Evolutionary conservation across 805 yeast species (phyloP), one percentile per base, ranked within the genome.

Genomic region (Allodekkera sacchari): DNA sequence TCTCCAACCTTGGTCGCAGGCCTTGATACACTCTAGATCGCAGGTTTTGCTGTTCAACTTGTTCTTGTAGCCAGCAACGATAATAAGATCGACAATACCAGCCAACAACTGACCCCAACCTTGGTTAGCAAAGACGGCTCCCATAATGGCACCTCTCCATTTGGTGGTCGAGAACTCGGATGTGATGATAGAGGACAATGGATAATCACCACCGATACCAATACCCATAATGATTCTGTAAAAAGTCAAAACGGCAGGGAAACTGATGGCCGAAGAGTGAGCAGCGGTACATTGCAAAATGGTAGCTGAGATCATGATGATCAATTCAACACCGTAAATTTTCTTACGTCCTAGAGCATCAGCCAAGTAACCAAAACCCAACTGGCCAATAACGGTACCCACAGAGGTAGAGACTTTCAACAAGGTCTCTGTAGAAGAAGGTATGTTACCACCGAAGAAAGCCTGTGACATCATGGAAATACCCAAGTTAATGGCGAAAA

Each of bases 141-240:
- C 87, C 95, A 85, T 85, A 48, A 84, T 84, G 43, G 95, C 95
- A 71, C 96, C 96, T 77, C 96, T 83, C 94, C 95, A 85, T 61
- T 82, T 84, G 44, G 95, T 85, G 37, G 95, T 83, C 18, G 95
- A 72, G 52, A 85, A 85, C 66, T 85, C 96, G 36, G 95, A 79
- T 7, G 95, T 80, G 44, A 85, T 85, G 57, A 85, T 80, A n/a
- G 95, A 83, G 12, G 95, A 83, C 50, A 87, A 69, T 45, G 96
- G 95, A 59, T 85, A 85, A 65, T 85, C 96, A 71, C 95, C 96
- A 66, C 96, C 96, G 48, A 85, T 87, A 75, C 96, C 96, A 48
- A 87, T 79, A 69, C 96, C 96, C 84, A 78, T 80, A 41, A 85
- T 52, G 44, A 85, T 77, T 74, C 96, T 81, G 64, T 76, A 78